A percentile compares a stretch with the other conserved stretches of the same genome.
Conservation (phyloP, 2,329 filamentous ascomycete species). For the Pseudopithomyces maydicus region DNA sequence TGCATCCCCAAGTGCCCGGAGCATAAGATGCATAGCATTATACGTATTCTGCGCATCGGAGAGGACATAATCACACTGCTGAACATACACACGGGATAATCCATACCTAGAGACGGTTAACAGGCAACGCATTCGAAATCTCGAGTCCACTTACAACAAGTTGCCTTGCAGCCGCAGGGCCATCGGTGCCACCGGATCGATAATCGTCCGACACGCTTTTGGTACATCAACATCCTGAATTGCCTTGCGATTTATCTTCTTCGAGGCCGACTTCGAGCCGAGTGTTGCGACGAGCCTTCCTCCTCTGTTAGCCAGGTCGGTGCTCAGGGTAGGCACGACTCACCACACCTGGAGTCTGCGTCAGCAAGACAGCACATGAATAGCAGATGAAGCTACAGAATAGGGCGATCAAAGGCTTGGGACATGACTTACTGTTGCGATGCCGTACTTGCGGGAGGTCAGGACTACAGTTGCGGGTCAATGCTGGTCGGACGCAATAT, state of each 20-base stretch:
- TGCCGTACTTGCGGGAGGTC: constrained; percentile 84
- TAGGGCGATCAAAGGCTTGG: neutral
- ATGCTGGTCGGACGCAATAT: constrained; percentile 3
- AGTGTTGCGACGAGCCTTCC: constrained; percentile 88
- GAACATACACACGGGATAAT: constrained; percentile 80
- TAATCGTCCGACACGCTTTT: constrained; percentile 87
- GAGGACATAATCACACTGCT: constrained; percentile 87
- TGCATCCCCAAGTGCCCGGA: constrained; percentile 62
- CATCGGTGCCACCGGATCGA: constrained; percentile 82
- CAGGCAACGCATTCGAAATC: neutral
- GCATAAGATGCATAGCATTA: constrained; percentile 71
- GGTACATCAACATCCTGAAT: constrained; percentile 87
- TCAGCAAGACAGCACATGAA: neutral
- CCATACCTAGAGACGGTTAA: constrained; percentile 56
- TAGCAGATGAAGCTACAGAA: neutral
- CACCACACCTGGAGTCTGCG: neutral
- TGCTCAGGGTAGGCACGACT: neutral
- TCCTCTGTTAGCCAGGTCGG: constrained; percentile 24
- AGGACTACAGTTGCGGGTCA: constrained; percentile 63
- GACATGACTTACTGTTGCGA: constrained; percentile 84
- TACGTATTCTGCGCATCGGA: constrained; percentile 78
- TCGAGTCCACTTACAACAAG: constrained; percentile 64
- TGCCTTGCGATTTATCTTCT: constrained; percentile 79
- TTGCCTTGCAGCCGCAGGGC: constrained; percentile 89
- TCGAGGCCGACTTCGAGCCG: constrained; percentile 71